Percentiles rank a stretch among this genome's conserved stretches.
phyloP scores from a whole-genome alignment of 257 asterid genomes.

The Ilex asprella region DNA sequence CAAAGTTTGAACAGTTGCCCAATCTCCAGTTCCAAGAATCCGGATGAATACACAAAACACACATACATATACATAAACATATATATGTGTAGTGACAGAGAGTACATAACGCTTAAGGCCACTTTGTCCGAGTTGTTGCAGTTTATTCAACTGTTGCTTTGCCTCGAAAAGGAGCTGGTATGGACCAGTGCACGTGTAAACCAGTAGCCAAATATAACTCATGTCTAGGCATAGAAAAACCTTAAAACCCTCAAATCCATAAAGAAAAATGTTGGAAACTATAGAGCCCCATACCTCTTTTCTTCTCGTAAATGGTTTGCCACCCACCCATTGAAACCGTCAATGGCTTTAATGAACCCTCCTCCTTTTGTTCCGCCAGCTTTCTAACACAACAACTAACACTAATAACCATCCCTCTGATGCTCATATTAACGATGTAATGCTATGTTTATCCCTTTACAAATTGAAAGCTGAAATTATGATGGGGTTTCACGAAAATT shows the following conservation, averaged over 20 bases:
- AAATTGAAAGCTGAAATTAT: too few relatives aligned
- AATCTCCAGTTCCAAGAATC: too few relatives aligned
- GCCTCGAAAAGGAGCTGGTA: constrained; percentile 33
- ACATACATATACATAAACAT: too few relatives aligned
- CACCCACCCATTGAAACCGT: constrained; percentile 16
- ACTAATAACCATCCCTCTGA: too few relatives aligned
- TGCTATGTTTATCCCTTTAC: too few relatives aligned
- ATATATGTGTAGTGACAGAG: too few relatives aligned
- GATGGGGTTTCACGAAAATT: too few relatives aligned
- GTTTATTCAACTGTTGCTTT: constrained; percentile 6
- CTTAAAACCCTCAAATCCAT: constrained; percentile 17
- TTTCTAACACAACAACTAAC: too few relatives aligned
- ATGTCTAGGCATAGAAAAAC: constrained; percentile 6
- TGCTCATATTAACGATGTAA: too few relatives aligned
- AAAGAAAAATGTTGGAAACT: background rate
- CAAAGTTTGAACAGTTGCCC: background rate
- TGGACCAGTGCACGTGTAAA: constrained; percentile 22
- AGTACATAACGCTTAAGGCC: constrained; percentile 2
- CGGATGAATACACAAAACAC: too few relatives aligned
- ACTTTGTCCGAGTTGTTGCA: too few relatives aligned
- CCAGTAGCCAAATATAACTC: constrained; percentile 14
- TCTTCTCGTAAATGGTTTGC: constrained; percentile 18
- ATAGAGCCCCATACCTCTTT: constrained; percentile 20
- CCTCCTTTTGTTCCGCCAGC: background rate
- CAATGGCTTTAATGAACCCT: constrained; percentile 21